Evolutionary conservation across 768 basidiomycete species (phyloP).

Genomic region (Cystobasidium onofrii): DNA sequence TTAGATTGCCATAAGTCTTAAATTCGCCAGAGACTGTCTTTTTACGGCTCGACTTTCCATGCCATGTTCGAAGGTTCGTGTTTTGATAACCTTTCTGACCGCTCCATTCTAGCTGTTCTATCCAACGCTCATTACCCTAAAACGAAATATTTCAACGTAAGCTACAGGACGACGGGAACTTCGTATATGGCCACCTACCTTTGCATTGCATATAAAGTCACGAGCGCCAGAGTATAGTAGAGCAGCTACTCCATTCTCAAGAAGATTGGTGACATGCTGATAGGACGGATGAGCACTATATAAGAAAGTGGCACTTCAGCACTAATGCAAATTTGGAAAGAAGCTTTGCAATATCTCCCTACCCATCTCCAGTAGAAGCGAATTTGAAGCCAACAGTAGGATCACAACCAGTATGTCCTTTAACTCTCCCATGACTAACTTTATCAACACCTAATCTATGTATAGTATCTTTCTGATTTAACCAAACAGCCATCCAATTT

Average conservation of each 20-base stretch:
- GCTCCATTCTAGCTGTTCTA: conserved; percentile 32
- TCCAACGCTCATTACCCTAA: conserved; percentile 36
- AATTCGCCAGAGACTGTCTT: conserved; percentile 35
- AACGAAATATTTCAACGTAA: background rate
- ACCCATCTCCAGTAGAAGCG: conserved; percentile 37
- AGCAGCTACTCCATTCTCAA: conserved; percentile 35
- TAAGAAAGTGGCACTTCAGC: background rate
- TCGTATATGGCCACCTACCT: background rate
- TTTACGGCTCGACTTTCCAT: background rate
- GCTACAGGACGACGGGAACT: background rate
- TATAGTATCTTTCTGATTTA: conserved; percentile 37
- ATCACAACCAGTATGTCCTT: conserved; percentile 38
- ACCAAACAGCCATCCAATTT: conserved; percentile 34
- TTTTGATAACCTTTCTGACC: conserved; percentile 19
- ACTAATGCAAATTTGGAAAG: background rate
- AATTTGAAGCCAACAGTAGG: conserved; percentile 37
- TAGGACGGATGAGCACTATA: conserved; percentile 30
- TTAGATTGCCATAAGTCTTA: conserved; percentile 34
- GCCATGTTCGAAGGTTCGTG: conserved; percentile 33
- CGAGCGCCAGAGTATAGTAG: conserved; percentile 36
- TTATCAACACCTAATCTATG: conserved; percentile 38
- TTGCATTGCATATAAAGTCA: conserved; percentile 36
- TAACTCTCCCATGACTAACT: conserved; percentile 33
- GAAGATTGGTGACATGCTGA: conserved; percentile 34
- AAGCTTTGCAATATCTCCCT: background rate